A percentile compares a stretch with the other conserved stretches of the same genome.
phyloP scores from a whole-genome alignment of 164 flowering plant genomes.

The Liquidambar formosana region DNA sequence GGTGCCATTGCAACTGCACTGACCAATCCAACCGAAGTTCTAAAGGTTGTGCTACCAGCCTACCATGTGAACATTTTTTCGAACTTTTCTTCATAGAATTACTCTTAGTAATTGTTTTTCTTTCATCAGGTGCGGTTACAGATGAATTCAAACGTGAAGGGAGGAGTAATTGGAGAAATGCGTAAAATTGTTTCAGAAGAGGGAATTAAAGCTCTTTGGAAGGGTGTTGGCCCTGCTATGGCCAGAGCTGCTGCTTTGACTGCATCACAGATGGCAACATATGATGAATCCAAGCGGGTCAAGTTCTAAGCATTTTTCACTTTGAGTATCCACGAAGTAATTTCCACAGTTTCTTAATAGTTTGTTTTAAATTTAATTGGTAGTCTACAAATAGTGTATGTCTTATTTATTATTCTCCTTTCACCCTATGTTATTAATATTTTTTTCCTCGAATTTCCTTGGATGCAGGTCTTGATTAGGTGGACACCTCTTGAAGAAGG shows the following conservation, averaged over 20 bases:
- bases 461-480: slow-evolving; percentile 54
- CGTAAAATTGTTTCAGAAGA: slow-evolving; percentile 62
- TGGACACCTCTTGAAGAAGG: slow-evolving; percentile 85
- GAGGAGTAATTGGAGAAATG: slow-evolving; percentile 54
- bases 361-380: slow-evolving; percentile 11
- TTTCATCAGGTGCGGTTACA: slow-evolving; percentile 74
- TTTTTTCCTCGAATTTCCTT: slow-evolving; percentile 9
- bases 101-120: slow-evolving; percentile 4
- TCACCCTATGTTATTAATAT: neutral
- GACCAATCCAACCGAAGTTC: slow-evolving; percentile 88
- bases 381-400: neutral
- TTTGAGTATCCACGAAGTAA: slow-evolving; percentile 29
- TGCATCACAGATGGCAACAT: slow-evolving; percentile 91
- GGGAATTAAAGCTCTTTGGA: slow-evolving; percentile 84
- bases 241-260: slow-evolving; percentile 86
- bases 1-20: slow-evolving; percentile 89
- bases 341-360: slow-evolving; percentile 20
- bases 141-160: slow-evolving; percentile 49
- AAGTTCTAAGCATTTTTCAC: slow-evolving; percentile 37
- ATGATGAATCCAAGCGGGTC: slow-evolving; percentile 97
- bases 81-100: neutral
- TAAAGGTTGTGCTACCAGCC: slow-evolving; percentile 56
- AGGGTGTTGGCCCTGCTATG: slow-evolving; percentile 98
- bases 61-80: neutral
- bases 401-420: neutral